These are phyloP conservation scores for Withania somnifera DNA, from an alignment of 305 asterid genomes.

Conservation along the genomic window DNA sequence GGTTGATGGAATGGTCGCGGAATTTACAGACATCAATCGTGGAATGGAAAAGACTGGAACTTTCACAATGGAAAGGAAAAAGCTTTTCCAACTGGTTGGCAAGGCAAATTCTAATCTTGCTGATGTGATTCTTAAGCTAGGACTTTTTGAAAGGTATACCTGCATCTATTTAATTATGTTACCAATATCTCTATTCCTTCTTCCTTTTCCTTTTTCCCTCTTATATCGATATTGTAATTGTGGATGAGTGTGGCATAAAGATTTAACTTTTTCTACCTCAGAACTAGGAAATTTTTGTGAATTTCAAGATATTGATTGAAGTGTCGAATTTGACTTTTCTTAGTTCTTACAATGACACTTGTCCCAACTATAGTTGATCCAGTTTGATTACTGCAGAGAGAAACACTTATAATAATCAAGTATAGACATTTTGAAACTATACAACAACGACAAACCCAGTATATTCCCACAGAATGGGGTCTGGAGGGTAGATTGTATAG, in stretches of 20 bases:
- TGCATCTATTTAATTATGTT: background rate
- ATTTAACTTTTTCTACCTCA: background rate
- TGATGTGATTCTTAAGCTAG: constrained; percentile 79
- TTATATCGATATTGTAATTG: background rate
- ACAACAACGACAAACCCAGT: too few species aligned
- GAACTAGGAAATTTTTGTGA: background rate
- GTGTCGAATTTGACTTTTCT: background rate
- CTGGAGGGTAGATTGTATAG: too few species aligned
- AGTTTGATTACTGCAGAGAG: background rate
- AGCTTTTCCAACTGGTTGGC: constrained; percentile 82
- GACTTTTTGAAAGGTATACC: constrained; percentile 75
- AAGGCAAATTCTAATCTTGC: constrained; percentile 88
- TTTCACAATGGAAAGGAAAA: constrained; percentile 80
- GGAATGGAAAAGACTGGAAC: constrained; percentile 92
- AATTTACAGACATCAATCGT: constrained; percentile 75
- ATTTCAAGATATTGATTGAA: background rate
- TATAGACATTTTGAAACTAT: background rate
- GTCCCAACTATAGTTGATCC: background rate
- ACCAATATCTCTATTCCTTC: background rate
- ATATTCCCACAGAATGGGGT: too few species aligned
- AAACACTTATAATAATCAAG: background rate
- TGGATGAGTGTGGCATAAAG: background rate
- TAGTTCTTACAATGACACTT: background rate
- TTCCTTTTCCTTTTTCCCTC: background rate
- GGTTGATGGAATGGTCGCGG: constrained; percentile 91